phyloP scores from a whole-genome alignment of 2,329 filamentous ascomycete genomes.

The Sporothrix sp. region DNA sequence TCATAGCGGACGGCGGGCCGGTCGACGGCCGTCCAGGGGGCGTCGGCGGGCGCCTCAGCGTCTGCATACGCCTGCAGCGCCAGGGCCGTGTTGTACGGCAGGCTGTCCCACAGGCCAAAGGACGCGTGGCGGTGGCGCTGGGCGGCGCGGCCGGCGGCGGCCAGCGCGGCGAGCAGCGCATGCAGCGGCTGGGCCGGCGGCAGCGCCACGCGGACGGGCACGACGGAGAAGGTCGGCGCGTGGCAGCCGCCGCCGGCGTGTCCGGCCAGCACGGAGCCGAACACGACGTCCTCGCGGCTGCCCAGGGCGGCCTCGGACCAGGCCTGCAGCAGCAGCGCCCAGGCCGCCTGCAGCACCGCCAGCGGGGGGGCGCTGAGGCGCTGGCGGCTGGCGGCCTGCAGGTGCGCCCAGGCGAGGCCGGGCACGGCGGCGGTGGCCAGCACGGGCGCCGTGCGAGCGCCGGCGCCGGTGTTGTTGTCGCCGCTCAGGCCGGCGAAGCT shows the following conservation, averaged over 20 bases:
- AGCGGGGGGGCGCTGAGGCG: slow-evolving; percentile 24
- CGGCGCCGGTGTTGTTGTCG: slow-evolving; percentile 13
- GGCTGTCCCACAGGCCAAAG: slow-evolving; percentile 21
- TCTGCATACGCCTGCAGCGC: slow-evolving; percentile 25
- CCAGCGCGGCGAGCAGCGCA: background rate
- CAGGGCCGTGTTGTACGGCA: slow-evolving; percentile 28
- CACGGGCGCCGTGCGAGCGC: background rate
- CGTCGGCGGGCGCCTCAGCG: background rate
- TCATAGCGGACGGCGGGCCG: slow-evolving; percentile 17
- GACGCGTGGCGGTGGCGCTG: slow-evolving; percentile 21
- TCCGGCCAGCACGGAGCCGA: slow-evolving; percentile 28
- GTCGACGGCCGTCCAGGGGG: slow-evolving; percentile 13
- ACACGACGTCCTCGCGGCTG: slow-evolving; percentile 26
- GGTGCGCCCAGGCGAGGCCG: background rate
- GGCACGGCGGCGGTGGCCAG: no score
- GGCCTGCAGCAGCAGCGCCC: slow-evolving; percentile 25
- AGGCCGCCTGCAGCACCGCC: slow-evolving; percentile 28
- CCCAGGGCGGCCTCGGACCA: slow-evolving; percentile 27
- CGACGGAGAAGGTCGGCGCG: slow-evolving; percentile 27
- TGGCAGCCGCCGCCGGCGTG: slow-evolving; percentile 22
- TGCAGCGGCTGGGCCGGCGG: slow-evolving; percentile 8
- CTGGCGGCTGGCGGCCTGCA: slow-evolving; percentile 12
- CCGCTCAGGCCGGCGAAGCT: slow-evolving; percentile 19
- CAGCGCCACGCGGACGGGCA: slow-evolving; percentile 25
- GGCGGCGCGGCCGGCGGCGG: slow-evolving; percentile 6